phyloP scores from a whole-genome alignment of 2,329 filamentous ascomycete genomes.

The Talaromyces rugulosus region DNA sequence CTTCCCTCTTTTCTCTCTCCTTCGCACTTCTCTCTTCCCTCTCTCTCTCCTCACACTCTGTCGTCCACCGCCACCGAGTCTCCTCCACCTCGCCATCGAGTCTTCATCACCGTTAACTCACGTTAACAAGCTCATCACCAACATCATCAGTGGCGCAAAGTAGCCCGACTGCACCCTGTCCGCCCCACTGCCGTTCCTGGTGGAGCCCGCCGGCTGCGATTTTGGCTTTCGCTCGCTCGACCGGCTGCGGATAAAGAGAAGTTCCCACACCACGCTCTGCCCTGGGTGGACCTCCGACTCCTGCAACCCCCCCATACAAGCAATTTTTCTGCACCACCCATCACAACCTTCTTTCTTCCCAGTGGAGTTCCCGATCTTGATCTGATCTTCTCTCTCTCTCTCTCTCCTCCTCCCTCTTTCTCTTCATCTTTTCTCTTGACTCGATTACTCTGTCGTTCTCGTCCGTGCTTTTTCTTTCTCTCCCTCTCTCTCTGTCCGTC shows the following conservation, averaged over 20 bases:
- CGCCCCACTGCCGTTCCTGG: slow-evolving; percentile 37
- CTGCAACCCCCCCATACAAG: slow-evolving; percentile 19
- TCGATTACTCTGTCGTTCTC: not conserved
- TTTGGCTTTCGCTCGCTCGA: slow-evolving; percentile 24
- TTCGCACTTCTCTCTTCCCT: slow-evolving; percentile 11
- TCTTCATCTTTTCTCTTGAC: slow-evolving; percentile 13
- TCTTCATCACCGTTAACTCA: not conserved
- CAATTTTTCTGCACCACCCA: slow-evolving; percentile 23
- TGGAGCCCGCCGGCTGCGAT: slow-evolving; percentile 33
- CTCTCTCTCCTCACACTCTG: slow-evolving; percentile 16
- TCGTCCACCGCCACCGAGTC: slow-evolving; percentile 15
- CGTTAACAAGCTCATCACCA: not conserved
- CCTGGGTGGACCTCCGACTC: slow-evolving; percentile 32
- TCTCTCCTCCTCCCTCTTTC: not conserved
- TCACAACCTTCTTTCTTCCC: slow-evolving; percentile 21
- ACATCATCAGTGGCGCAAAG: slow-evolving; percentile 9
- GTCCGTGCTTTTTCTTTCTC: not conserved
- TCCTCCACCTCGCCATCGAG: not conserved
- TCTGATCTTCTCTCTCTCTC: slow-evolving; percentile 14
- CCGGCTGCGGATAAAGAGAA: slow-evolving; percentile 39
- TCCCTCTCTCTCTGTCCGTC: not conserved
- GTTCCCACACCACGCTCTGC: slow-evolving; percentile 36
- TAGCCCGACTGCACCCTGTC: slow-evolving; percentile 25
- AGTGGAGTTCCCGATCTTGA: slow-evolving; percentile 27
- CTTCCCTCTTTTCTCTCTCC: slow-evolving; percentile 15